Evolutionary conservation across 192 early-diverging fungal species (phyloP).

Genomic region (Backusella liffmaniae): DNA sequence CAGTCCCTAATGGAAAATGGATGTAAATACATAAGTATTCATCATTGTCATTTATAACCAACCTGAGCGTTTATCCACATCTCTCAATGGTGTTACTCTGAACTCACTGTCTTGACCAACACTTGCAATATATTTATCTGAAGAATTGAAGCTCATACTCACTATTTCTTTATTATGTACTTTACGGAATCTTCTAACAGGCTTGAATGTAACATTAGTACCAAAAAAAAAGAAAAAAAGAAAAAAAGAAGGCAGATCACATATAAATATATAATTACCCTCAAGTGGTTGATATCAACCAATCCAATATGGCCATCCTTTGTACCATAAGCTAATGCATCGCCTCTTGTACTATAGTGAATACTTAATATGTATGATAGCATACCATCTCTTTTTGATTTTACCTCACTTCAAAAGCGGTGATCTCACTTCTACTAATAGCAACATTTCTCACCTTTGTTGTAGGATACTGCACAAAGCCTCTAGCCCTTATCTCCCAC

Average conservation of each 20-base stretch:
- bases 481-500: background rate
- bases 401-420: background rate
- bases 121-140: constrained; percentile 3
- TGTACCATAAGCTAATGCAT: constrained; percentile 15
- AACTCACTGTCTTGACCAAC: background rate
- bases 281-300: constrained; percentile 7
- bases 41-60: background rate
- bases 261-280: background rate
- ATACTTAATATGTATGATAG: background rate
- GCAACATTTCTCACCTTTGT: background rate
- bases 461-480: constrained; percentile 7
- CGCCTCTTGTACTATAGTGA: background rate
- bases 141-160: background rate
- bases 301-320: constrained; percentile 10
- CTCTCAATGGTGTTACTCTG: background rate
- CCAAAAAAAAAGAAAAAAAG: background rate
- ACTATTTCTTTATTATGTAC: background rate
- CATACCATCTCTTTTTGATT: background rate
- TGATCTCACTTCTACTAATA: constrained; percentile 18
- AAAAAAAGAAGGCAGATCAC: too few species aligned
- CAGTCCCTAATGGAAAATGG: background rate
- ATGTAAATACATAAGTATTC: too few species aligned
- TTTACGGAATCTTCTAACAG: background rate
- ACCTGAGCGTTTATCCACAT: background rate
- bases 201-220: background rate